Evolutionary conservation across 306 rosid genomes (phyloP), one percentile per base, ranked within the genome.

Genomic region (Quercus alba): DNA sequence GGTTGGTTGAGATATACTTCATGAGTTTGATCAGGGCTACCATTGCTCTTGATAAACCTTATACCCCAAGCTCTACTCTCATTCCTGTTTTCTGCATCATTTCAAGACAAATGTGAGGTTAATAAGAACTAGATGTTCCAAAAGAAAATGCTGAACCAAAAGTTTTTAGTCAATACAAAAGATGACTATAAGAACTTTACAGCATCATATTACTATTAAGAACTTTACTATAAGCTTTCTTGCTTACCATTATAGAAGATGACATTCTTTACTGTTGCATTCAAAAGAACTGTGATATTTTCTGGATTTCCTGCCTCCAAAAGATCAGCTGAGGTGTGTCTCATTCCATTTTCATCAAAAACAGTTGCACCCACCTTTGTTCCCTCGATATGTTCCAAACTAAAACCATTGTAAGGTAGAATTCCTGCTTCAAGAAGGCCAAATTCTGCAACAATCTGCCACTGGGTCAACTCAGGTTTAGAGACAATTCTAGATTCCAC

Each of bases 371-470:
- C 91, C 62, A 91, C 44, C 86, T 89, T 93, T 31, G 97, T 93
- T 33, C 97, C 97, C 57, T 83, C 78, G 5, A 91, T 12, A 79
- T 91, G 97, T 52, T 93, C 91, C 81, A 88, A 82, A 66, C 86
- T 91, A 66, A 72, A 93, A 18, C 97, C 94, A 84, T 93, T 93
- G 13, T 88, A 89, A 9, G 97, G 97, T 6, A 85, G 80, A 63
- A 93, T 61, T 23, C 97, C 97, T 46, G 91, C 85, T 76, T 89
- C 97, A 57, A 93, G 93, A 76, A 93, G 86, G 83, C 94, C 87
- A 56, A 93, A 87, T 17, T 90, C 91, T 17, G 87, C 92, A 14
- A 85, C 97, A 56, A 88, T 84, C 33, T 88, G 92, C 96, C 94
- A 89, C 2, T 86, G 91, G 2, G 87, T 84, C 52, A 91, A 76